phyloP scores from a whole-genome alignment of 2,329 filamentous ascomycete genomes.

The Fusarium paranaense region DNA sequence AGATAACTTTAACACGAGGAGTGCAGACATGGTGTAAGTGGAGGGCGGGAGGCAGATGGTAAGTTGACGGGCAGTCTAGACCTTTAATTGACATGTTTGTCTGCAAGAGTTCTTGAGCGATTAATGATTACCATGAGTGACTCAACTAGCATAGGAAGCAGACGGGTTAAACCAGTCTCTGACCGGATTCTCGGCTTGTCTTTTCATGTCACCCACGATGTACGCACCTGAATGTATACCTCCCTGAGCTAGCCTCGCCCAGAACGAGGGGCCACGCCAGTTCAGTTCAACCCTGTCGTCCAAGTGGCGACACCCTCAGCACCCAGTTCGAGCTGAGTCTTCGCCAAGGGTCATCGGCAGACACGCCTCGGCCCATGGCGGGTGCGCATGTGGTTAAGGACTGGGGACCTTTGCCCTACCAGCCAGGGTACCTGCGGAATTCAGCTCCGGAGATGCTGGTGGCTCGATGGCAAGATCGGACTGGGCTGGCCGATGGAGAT shows the following conservation, averaged over 20 bases:
- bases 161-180: background rate
- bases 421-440: background rate
- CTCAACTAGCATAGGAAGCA: too few species aligned
- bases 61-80: background rate
- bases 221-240: background rate
- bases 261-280: background rate
- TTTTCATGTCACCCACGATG: background rate
- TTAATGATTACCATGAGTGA: background rate
- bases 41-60: background rate
- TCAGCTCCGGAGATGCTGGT: background rate
- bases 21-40: background rate
- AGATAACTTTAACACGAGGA: slow-evolving; percentile 24
- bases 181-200: background rate
- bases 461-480: background rate
- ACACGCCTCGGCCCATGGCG: background rate
- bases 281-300: background rate
- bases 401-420: background rate
- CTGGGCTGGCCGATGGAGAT: background rate
- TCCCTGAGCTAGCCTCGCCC: background rate
- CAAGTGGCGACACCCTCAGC: background rate
- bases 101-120: background rate
- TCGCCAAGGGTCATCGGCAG: background rate
- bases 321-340: background rate
- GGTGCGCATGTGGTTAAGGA: background rate
- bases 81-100: background rate